phyloP scores from a whole-genome alignment of 805 yeast genomes.

The Ogataea ramenticola region DNA sequence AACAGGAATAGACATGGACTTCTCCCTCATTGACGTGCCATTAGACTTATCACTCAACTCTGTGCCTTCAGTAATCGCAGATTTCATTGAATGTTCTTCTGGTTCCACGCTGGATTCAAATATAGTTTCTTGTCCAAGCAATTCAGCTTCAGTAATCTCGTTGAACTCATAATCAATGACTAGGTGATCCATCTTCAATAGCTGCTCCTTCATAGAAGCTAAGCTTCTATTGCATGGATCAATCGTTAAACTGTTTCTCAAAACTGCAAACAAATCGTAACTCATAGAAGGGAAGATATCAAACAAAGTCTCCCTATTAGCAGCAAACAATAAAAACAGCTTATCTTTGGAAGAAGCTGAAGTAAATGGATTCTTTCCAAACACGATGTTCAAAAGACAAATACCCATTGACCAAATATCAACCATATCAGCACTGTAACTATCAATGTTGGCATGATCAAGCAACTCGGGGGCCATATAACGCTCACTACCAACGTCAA shows the following conservation, averaged over 20 bases:
- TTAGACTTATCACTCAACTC: conserved; percentile 8
- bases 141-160: conserved; percentile 5
- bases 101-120: neutral
- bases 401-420: conserved; percentile 91
- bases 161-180: conserved; percentile 64
- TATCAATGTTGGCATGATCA: conserved; percentile 43
- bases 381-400: conserved; percentile 74
- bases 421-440: conserved; percentile 72
- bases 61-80: conserved; percentile 7
- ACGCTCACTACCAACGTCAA: conserved; percentile 84
- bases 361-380: conserved; percentile 81
- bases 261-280: conserved; percentile 76
- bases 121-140: conserved; percentile 13
- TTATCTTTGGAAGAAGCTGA: conserved; percentile 73
- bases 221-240: conserved; percentile 84
- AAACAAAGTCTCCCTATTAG: conserved; percentile 81
- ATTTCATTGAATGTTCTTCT: neutral
- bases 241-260: conserved; percentile 69
- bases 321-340: conserved; percentile 76
- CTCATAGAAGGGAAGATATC: conserved; percentile 90
- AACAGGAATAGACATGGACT: conserved; percentile 9
- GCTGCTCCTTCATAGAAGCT: conserved; percentile 48
- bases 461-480: conserved; percentile 94
- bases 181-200: conserved; percentile 54
- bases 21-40: conserved; percentile 20